Evolutionary conservation across 441 rosid genomes (phyloP).

Genomic region (Pelargonium fulgidum): DNA sequence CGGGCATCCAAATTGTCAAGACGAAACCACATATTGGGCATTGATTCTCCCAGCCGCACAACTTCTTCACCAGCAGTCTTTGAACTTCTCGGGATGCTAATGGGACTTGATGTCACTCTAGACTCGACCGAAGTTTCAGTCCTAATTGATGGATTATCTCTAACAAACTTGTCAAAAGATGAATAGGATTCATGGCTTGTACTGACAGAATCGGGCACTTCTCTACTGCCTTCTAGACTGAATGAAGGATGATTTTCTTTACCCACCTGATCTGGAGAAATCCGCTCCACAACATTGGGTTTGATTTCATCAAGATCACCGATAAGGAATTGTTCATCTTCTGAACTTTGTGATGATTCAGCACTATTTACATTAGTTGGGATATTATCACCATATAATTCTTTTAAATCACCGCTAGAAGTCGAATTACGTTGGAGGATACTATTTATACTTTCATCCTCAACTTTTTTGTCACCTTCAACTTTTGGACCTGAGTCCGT

Average conservation of each 20-base stretch:
- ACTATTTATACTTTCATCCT: conserved; percentile 7
- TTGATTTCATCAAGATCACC: conserved; percentile 52
- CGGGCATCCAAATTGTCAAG: conserved; percentile 25
- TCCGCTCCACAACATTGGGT: conserved; percentile 23
- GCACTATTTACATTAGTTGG: conserved; percentile 25
- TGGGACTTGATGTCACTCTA: conserved; percentile 39
- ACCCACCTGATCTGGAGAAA: conserved; percentile 24
- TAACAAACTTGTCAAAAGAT: conserved; percentile 22
- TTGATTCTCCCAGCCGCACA: conserved; percentile 49
- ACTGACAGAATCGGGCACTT: conserved; percentile 19
- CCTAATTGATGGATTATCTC: conserved; percentile 24
- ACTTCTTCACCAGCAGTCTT: conserved; percentile 27
- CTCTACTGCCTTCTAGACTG: conserved; percentile 22
- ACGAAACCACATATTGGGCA: conserved; percentile 53
- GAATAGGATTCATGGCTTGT: conserved; percentile 23
- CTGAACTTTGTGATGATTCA: conserved; percentile 41
- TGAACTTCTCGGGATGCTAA: conserved; percentile 38
- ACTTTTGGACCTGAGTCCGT: conserved; percentile 25
- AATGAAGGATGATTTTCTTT: conserved; percentile 22
- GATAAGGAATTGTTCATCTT: conserved; percentile 70
- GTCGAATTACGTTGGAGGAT: conserved; percentile 25
- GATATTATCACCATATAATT: conserved; percentile 23
- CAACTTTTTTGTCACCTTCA: conserved; percentile 26
- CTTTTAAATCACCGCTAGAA: conserved; percentile 26
- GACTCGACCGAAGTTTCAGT: conserved; percentile 24